Base-by-base conservation (phyloP, 257 asterid genomes). In the Cynanchum wilfordii region DNA sequence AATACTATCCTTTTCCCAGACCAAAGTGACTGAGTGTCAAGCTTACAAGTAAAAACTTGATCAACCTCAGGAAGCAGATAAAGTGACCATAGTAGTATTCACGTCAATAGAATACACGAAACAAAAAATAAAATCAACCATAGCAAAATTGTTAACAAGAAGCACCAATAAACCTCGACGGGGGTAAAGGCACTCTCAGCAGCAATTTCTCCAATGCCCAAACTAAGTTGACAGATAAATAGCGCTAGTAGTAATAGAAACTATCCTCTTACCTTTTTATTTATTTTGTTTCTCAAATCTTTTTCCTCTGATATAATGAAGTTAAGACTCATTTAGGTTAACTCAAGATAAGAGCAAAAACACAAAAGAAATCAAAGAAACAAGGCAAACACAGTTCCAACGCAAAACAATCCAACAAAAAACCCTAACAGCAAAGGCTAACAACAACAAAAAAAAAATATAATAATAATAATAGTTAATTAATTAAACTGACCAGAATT, bases 401-500 rank as follows among this genome's bases (percentile, higher is more conserved):
- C 8, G 17, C 9, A 27, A 69, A 9, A 51, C 10, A 15, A 45
- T 33, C 65, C 66, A 56, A 49, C 3, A 33, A 33, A 33, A 33
- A 66, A 50, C 66, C 72, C 78, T 74, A 64, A 73, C 69, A 58
- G 12, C 33, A n/a, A 42, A 45, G 22, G 40, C 36, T 20, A 44
- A 25, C 7, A 36, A 68, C 24, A 71, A 27, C 0, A 12, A 4
- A 74, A 69, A 42, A 42, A 42, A 42, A 42, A 42, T 8, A 40
- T 0, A 40, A n/a, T n/a, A n/a, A n/a, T n/a, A n/a, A n/a, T n/a
- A n/a, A n/a, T n/a, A n/a, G n/a, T n/a, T n/a, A n/a, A n/a, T n/a
- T 1, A 33, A 33, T 33, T 4, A 42, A 55, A 66, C 74, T 67
- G 63, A 83, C 86, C 80, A 83, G 47, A 72, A 83, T 69, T 72